A percentile compares a stretch with the other conserved stretches of the same genome.
phyloP scores from a whole-genome alignment of 2,329 filamentous ascomycete species.

The Trichophaea hybrida region DNA sequence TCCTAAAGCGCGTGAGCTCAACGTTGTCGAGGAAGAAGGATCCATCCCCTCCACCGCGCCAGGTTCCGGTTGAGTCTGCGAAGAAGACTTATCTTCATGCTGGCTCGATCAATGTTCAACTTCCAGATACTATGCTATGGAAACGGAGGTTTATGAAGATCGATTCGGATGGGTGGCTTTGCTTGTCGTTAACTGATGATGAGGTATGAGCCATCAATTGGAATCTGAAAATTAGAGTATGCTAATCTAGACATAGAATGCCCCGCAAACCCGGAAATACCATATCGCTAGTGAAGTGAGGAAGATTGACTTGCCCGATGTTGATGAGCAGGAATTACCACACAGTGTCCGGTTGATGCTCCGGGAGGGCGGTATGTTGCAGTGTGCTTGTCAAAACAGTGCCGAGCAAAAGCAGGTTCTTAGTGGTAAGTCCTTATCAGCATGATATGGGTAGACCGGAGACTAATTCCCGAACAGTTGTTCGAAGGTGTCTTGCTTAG shows the following conservation, averaged over 20 bases:
- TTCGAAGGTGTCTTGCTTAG: not conserved
- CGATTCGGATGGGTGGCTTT: conserved; percentile 67
- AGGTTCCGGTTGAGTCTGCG: conserved; percentile 61
- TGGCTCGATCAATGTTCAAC: conserved; percentile 69
- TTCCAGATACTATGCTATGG: conserved; percentile 91
- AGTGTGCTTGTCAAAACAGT: conserved; percentile 47
- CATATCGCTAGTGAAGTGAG: conserved; percentile 67
- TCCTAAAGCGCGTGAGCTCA: conserved; percentile 17
- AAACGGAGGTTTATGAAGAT: conserved; percentile 82
- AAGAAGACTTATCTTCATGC: conserved; percentile 23
- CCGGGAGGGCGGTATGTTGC: conserved; percentile 45
- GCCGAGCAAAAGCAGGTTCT: conserved; percentile 40
- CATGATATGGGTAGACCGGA: not conserved
- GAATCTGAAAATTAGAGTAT: conserved; percentile 26
- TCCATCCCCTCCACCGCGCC: conserved; percentile 22
- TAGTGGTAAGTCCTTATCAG: conserved; percentile 33
- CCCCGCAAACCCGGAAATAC: conserved; percentile 59
- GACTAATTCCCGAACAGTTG: not conserved
- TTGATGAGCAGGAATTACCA: conserved; percentile 82
- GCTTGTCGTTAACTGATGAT: conserved; percentile 57
- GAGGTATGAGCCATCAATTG: conserved; percentile 32
- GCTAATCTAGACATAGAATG: conserved; percentile 33
- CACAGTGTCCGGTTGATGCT: conserved; percentile 61
- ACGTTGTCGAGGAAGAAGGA: conserved; percentile 24
- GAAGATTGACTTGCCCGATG: conserved; percentile 65